These are phyloP conservation scores for Aspergillus baeticus DNA, from an alignment of 495 filamentous ascomycete genomes.

Conservation along the genomic window DNA sequence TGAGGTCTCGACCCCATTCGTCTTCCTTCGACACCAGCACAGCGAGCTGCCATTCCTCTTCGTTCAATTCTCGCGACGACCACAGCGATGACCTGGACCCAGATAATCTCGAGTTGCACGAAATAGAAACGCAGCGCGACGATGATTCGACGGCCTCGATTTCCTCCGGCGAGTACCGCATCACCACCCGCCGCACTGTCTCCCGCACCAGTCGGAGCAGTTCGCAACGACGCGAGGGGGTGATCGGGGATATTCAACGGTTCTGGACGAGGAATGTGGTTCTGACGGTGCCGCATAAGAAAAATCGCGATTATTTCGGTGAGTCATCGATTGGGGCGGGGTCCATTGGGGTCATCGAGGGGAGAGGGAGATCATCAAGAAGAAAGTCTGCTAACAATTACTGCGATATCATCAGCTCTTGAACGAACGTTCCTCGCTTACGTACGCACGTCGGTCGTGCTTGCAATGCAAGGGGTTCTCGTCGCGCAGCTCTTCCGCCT, in stretches of 20 bases:
- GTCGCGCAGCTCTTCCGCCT: constrained; percentile 71
- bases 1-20: not conserved
- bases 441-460: constrained; percentile 66
- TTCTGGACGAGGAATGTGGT: constrained; percentile 44
- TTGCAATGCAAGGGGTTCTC: constrained; percentile 65
- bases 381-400: not conserved
- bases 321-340: not conserved
- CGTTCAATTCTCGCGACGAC: not conserved
- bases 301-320: constrained; percentile 49
- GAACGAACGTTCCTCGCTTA: constrained; percentile 80
- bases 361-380: not conserved
- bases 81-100: constrained; percentile 22
- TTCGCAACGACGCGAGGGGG: constrained; percentile 22
- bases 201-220: constrained; percentile 23
- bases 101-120: constrained; percentile 35
- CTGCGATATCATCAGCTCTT: constrained; percentile 51
- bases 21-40: constrained; percentile 12
- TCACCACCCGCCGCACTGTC: constrained; percentile 24
- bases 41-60: not conserved
- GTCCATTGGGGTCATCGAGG: not conserved
- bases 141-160: constrained; percentile 27
- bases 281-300: constrained; percentile 41
- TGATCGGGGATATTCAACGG: constrained; percentile 25
- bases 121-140: constrained; percentile 32
- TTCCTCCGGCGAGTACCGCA: constrained; percentile 38